These are phyloP conservation scores for Ceratocystiopsis brevicomis DNA, from an alignment of 2,329 filamentous ascomycete genomes.

Conservation along the genomic window DNA sequence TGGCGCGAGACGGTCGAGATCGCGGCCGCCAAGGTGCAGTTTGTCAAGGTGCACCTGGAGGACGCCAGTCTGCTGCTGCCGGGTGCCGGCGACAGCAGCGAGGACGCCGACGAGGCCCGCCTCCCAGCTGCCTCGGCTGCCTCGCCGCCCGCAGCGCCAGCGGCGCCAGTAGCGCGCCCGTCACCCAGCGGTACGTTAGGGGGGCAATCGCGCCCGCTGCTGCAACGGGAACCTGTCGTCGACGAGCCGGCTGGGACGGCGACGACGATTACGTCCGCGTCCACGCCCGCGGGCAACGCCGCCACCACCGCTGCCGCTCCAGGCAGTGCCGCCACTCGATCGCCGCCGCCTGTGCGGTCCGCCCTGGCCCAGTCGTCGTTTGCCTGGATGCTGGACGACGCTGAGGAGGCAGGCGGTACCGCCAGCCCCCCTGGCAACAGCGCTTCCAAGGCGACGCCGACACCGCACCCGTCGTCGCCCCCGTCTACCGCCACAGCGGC, in stretches of 20 bases:
- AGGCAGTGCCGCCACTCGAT: slow-evolving; percentile 19
- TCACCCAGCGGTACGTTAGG: background rate
- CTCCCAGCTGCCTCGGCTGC: too few species aligned
- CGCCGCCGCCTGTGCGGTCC: slow-evolving; percentile 33
- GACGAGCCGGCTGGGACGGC: background rate
- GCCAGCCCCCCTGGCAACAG: too few species aligned
- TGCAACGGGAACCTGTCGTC: slow-evolving; percentile 1
- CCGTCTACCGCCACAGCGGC: slow-evolving; percentile 1
- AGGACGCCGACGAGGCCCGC: too few species aligned
- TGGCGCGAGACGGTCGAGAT: slow-evolving; percentile 36
- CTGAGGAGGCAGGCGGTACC: background rate
- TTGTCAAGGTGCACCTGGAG: slow-evolving; percentile 42
- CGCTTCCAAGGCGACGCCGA: too few species aligned
- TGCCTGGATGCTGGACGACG: slow-evolving; percentile 58
- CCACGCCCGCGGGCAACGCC: too few species aligned
- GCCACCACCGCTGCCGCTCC: slow-evolving; percentile 7
- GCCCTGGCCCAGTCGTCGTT: slow-evolving; percentile 57
- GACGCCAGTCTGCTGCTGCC: slow-evolving; percentile 23
- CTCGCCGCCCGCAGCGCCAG: background rate
- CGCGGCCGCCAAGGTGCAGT: slow-evolving; percentile 43
- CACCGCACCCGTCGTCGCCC: too few species aligned
- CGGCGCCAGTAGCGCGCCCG: background rate
- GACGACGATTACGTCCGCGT: background rate
- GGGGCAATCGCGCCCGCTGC: slow-evolving; percentile 1
- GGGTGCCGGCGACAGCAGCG: slow-evolving; percentile 1